phyloP scores from a whole-genome alignment of 176 grass and related monocot species.

The Oryza meyeriana region DNA sequence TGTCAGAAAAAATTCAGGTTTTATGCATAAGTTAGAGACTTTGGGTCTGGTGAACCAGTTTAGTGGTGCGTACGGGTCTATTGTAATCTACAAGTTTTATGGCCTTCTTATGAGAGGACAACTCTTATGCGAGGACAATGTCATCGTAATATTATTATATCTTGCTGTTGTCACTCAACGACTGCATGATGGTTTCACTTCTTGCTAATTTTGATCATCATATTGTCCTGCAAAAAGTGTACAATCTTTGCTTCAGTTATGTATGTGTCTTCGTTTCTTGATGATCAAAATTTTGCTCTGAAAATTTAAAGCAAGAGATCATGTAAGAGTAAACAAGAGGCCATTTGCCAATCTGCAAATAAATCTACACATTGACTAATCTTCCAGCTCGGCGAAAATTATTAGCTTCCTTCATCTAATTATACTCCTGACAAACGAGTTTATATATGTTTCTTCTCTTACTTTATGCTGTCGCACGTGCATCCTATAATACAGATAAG shows the following conservation, averaged over 20 bases:
- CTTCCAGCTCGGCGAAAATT: background rate
- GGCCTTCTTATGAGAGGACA: background rate
- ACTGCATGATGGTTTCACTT: constrained; percentile 3
- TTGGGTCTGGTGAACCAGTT: background rate
- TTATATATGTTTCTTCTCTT: background rate
- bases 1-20: background rate
- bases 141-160: background rate
- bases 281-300: background rate
- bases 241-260: constrained; percentile 21
- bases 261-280: constrained; percentile 1
- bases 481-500: background rate
- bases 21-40: background rate
- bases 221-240: constrained; percentile 15
- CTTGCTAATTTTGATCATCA: background rate
- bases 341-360: background rate
- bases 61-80: background rate
- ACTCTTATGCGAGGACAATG: too few relatives aligned
- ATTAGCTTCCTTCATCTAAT: background rate
- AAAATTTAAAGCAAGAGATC: background rate
- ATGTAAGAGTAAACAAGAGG: background rate
- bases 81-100: background rate
- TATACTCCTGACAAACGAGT: background rate
- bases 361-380: background rate
- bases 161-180: background rate
- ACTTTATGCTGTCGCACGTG: background rate